Percentiles rank a stretch among this genome's conserved stretches.
Conservation (phyloP, 805 yeast species). For the Lipomyces mesembrius region DNA sequence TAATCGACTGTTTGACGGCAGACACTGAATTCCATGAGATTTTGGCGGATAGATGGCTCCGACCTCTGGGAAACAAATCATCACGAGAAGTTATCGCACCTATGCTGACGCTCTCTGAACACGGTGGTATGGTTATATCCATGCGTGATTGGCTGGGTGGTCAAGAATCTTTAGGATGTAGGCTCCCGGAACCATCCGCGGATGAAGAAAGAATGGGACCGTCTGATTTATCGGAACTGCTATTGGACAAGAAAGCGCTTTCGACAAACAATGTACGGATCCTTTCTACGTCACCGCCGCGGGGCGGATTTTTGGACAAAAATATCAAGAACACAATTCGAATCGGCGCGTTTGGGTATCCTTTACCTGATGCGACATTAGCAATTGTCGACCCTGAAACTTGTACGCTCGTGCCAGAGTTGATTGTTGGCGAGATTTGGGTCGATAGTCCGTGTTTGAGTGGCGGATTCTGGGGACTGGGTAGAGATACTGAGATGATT, state of each 20-base stretch:
- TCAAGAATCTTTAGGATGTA: constrained; percentile 63
- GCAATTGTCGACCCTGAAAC: constrained; percentile 96
- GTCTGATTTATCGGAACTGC: constrained; percentile 63
- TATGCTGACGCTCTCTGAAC: constrained; percentile 83
- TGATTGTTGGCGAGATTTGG: constrained; percentile 96
- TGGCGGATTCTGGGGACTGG: constrained; percentile 84
- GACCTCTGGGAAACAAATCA: constrained; percentile 82
- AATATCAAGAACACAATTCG: constrained; percentile 49
- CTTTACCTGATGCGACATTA: constrained; percentile 89
- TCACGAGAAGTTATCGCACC: constrained; percentile 85
- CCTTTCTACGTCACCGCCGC: constrained; percentile 58
- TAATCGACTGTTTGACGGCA: constrained; percentile 84
- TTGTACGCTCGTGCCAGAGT: constrained; percentile 67
- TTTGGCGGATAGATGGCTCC: constrained; percentile 84
- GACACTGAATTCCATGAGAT: constrained; percentile 93
- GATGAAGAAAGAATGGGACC: constrained; percentile 50
- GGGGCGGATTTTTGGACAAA: constrained; percentile 46
- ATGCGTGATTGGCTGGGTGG: constrained; percentile 89
- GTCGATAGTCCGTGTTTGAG: constrained; percentile 90
- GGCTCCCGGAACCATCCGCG: constrained; percentile 46
- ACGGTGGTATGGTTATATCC: constrained; percentile 94
- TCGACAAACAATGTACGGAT: constrained; percentile 73
- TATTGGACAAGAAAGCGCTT: constrained; percentile 73
- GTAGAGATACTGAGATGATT: constrained; percentile 68
- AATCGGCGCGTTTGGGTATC: constrained; percentile 91